phyloP scores from a whole-genome alignment of 805 yeast species.

The Saturnispora hagleri region DNA sequence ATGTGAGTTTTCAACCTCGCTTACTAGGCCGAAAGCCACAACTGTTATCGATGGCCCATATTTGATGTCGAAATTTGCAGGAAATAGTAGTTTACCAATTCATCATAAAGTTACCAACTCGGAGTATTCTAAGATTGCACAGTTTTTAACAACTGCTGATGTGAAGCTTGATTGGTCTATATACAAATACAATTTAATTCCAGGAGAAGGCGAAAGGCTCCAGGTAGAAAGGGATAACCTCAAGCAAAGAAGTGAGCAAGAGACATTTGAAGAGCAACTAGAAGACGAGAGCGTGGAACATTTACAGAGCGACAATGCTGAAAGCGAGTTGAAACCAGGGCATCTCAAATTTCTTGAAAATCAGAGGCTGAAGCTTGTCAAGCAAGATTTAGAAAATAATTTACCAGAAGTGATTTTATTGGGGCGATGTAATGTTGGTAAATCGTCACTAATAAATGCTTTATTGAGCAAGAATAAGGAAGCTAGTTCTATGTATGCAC shows the following conservation, averaged over 20 bases:
- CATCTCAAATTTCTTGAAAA: slow-evolving; percentile 21
- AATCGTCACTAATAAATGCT: slow-evolving; percentile 65
- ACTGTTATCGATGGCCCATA: slow-evolving; percentile 15
- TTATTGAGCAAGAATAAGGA: slow-evolving; percentile 35
- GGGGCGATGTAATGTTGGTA: slow-evolving; percentile 82
- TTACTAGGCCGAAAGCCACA: neutral
- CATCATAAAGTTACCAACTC: slow-evolving; percentile 4
- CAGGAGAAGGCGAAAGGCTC: slow-evolving; percentile 35
- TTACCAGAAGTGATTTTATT: slow-evolving; percentile 70
- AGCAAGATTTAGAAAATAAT: slow-evolving; percentile 24
- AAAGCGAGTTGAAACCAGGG: slow-evolving; percentile 20
- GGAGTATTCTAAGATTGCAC: slow-evolving; percentile 16
- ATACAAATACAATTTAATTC: slow-evolving; percentile 44
- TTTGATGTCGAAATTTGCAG: slow-evolving; percentile 14
- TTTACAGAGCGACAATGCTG: slow-evolving; percentile 2
- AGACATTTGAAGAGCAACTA: slow-evolving; percentile 4
- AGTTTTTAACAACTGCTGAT: slow-evolving; percentile 39
- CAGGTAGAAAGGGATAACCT: slow-evolving; percentile 4
- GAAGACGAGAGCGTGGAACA: neutral
- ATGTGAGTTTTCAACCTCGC: neutral
- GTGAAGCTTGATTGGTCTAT: slow-evolving; percentile 54
- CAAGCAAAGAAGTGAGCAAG: neutral
- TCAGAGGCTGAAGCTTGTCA: slow-evolving; percentile 16
- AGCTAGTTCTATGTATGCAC: slow-evolving; percentile 31
- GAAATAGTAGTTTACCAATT: slow-evolving; percentile 8